Evolutionary conservation across 768 basidiomycete species (phyloP), one percentile per base, ranked within the genome.

Genomic region (Phylloporus scabripes): DNA sequence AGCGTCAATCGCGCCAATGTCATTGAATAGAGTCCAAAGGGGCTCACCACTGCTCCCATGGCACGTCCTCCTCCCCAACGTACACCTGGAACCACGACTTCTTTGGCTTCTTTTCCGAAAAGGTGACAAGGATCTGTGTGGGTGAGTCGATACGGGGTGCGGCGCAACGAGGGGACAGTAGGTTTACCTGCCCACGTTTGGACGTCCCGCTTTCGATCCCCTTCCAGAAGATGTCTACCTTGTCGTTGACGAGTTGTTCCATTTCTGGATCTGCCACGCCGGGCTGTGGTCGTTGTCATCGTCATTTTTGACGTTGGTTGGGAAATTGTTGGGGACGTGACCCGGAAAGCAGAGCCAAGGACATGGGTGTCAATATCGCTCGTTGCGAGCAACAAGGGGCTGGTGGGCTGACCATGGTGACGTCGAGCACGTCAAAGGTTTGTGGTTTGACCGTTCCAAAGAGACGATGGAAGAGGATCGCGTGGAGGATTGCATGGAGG

Each of bases 31-130:
- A 38, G 46, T 33, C 26, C 34, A 39, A 26, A 3, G 24, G 20
- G 21, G 56, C 72, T 6, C 11, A 87, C 89, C 89, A 92, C 67
- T 87, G 82, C 63, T 92, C 90, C 89, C 89, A 92, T 45, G 87
- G 81, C 12, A 90, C 79, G 21, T 91, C 87, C 61, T 92, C 89
- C 68, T 92, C 85, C 1, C 77, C 82, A 56, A 76, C 73, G 34
- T 82, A 82, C 10, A 79, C 78, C 45, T 76, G 76, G 57, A 89
- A 87, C 88, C 88, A 90, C 14, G 80, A 77, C 66, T 87, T 91
- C 67, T 83, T 85, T 9, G 80, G 78, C 42, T 79, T 76, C 63
- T 83, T 86, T 63, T 90, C 88, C 2, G 86, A 85, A 53, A 92
- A 81, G 0, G 82, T 87, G 17, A 91, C 77, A 9, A 75, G 64